Conservation (phyloP, 169 alveolate genomes). For the Eimeria acervulina region DNA sequence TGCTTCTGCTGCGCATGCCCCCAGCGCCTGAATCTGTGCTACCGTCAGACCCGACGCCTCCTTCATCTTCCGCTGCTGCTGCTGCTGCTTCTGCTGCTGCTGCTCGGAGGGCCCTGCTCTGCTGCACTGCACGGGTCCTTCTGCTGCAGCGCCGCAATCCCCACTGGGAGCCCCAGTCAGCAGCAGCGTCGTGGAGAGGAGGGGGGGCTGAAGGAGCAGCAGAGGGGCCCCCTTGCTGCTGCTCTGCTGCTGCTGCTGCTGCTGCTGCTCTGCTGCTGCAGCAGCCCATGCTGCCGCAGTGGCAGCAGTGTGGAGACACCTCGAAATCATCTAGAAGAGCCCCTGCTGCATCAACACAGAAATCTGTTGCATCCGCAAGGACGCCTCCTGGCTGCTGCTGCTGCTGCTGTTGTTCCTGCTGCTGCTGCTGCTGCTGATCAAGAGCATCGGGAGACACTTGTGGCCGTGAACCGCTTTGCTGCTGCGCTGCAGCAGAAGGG, state of each 20-base stretch:
- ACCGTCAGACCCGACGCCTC: constrained; percentile 3
- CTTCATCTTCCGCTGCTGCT: constrained; percentile 41
- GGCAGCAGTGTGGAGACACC: constrained; percentile 14
- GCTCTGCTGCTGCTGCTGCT: background rate
- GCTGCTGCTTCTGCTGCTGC: constrained; percentile 37
- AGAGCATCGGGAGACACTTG: too few relatives aligned
- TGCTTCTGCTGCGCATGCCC: too few relatives aligned
- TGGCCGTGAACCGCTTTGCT: too few relatives aligned
- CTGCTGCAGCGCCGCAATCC: constrained; percentile 30
- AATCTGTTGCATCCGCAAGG: constrained; percentile 1
- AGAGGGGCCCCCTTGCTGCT: too few relatives aligned
- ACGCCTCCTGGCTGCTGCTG: background rate
- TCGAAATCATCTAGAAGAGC: constrained; percentile 2
- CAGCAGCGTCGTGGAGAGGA: background rate
- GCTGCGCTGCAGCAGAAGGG: too few relatives aligned
- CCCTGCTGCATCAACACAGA: constrained; percentile 21
- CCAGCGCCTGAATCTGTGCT: constrained; percentile 16
- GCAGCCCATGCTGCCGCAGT: too few relatives aligned
- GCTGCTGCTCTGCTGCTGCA: background rate
- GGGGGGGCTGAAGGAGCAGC: too few relatives aligned
- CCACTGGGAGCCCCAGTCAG: constrained; percentile 30
- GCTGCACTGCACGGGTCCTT: constrained; percentile 41
- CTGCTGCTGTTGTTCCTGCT: too few relatives aligned
- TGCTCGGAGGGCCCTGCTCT: constrained; percentile 41
- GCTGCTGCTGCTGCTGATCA: background rate